Evolutionary conservation across 208 protist genomes (phyloP).

Genomic region (Trypanosoma lewisi): DNA sequence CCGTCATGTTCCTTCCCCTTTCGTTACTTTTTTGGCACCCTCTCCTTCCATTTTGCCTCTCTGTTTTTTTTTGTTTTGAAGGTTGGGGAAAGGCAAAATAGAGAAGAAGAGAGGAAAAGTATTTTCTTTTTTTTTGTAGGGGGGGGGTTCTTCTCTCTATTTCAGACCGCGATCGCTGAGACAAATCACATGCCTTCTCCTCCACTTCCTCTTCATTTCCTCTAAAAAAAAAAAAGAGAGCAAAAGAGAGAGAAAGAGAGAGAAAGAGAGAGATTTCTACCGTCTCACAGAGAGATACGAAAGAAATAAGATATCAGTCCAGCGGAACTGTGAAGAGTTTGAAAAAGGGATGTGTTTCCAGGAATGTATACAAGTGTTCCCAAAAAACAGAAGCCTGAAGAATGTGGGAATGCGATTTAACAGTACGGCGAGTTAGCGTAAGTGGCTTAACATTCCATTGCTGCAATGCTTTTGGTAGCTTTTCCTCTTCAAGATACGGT

Average conservation of each 20-base stretch:
- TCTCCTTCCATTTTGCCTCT: background rate
- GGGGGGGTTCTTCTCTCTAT: too few relatives aligned
- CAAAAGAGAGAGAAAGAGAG: too few relatives aligned
- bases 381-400: constrained; percentile 72
- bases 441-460: constrained; percentile 83
- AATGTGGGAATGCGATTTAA: constrained; percentile 82
- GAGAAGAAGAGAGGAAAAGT: too few relatives aligned
- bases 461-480: constrained; percentile 58
- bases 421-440: constrained; percentile 57
- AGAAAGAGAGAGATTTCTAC: too few relatives aligned
- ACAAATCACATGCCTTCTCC: too few relatives aligned
- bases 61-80: background rate
- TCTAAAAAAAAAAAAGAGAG: too few relatives aligned
- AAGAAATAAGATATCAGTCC: constrained; percentile 21
- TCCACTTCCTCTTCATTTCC: too few relatives aligned
- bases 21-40: background rate
- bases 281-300: background rate
- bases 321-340: constrained; percentile 61
- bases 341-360: constrained; percentile 80
- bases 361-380: constrained; percentile 79
- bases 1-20: background rate
- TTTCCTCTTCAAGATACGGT: constrained; percentile 89
- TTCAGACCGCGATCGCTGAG: too few relatives aligned
- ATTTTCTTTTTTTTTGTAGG: too few relatives aligned
- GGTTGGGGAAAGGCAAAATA: too few relatives aligned